Base-by-base conservation (phyloP, 2,329 filamentous ascomycete species). In the Fusarium sp. region DNA sequence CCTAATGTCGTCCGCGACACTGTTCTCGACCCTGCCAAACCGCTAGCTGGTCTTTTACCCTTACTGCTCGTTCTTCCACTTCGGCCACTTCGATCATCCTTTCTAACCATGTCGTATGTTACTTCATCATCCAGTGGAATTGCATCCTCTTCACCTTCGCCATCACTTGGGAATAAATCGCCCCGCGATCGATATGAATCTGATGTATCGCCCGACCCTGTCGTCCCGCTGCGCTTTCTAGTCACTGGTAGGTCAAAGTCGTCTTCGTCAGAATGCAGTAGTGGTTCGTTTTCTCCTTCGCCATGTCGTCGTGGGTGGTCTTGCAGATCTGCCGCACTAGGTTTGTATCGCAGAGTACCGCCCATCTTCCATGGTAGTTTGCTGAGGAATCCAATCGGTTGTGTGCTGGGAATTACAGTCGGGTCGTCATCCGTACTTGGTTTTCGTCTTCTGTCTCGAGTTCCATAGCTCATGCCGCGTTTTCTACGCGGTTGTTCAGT, bases 111-210 rank as follows among this genome's bases (percentile, higher is more conserved):
- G 7, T 91, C 90, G 79, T 97, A 91, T 6, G 94, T 93, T 76
- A 98, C 97, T 78, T 98, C 95, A 78, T 98, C 95, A 76, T 95
- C 94, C 23, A 98, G 83, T 18, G 94, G 93, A n/a, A 97, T 90
- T 2, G 95, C 95, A 81, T 98, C 95, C 80, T 97, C 95, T 71
- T 97, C 94, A 59, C 95, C 94, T 77, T 92, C 90, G 51, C 88
- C 89, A 70, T 97, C 94, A 76, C 94, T 97, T 1, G 94, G 94
- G 74, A 98, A 96, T 18, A 98, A 84, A 82, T 98, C 95, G 4
- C 94, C 94, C 51, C 95, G 87, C 16, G 94, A 97, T 76, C 95
- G 92, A 72, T 93, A 90, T 10, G 95, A 97, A 79, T 95, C 94
- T 33, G 90, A 92, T 2, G 95, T 97, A 72, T 92, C 92, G 44